A percentile compares a stretch with the other conserved stretches of the same genome.
phyloP scores from a whole-genome alignment of 164 flowering plant species.

The Stephania japonica region DNA sequence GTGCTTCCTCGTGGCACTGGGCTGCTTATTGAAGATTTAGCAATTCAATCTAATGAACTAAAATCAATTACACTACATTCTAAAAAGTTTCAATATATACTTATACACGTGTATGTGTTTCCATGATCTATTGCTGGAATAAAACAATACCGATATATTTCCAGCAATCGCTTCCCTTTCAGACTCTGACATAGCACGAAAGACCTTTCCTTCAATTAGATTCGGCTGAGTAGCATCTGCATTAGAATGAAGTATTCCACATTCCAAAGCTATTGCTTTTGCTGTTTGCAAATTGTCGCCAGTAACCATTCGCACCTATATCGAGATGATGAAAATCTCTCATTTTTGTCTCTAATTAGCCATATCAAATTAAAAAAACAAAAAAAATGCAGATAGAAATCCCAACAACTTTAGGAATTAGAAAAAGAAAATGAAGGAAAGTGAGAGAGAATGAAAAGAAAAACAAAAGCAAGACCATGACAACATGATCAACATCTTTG shows the following conservation, averaged over 20 bases:
- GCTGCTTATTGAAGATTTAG: background rate
- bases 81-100: too few species aligned
- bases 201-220: conserved; percentile 71
- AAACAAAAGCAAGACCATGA: background rate
- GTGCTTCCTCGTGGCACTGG: too few species aligned
- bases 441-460: too few species aligned
- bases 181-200: conserved; percentile 47
- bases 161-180: conserved; percentile 54
- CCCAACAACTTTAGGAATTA: background rate
- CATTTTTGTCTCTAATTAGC: background rate
- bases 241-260: conserved; percentile 68
- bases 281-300: conserved; percentile 95
- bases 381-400: background rate
- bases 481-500: too few species aligned
- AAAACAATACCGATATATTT: conserved; percentile 56
- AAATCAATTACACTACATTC: background rate
- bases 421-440: background rate
- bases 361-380: background rate
- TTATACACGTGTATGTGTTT: too few species aligned
- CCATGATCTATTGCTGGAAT: background rate
- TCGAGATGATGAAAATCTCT: background rate
- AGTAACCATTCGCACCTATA: conserved; percentile 92
- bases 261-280: conserved; percentile 90
- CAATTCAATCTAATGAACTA: background rate
- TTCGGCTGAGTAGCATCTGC: conserved; percentile 55